Base-by-base conservation (phyloP, 2,329 filamentous ascomycete species). In the Pseudocercospora cruenta region DNA sequence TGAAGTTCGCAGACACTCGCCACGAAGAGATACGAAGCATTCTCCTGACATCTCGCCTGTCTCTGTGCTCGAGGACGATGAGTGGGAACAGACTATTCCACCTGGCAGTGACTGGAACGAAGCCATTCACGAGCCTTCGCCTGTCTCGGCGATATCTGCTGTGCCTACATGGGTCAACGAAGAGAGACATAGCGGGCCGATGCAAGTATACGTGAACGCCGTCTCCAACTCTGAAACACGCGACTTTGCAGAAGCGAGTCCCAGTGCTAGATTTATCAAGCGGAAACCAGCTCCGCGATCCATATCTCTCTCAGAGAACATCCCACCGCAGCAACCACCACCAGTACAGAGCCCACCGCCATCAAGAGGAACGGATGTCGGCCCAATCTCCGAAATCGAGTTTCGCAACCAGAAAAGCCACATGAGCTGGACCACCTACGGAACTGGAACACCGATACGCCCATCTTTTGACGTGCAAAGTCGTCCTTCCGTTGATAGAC, bases 351-450 rank as follows among this genome's bases (percentile, higher is more conserved):
- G 66, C 39, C 54, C 67, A 5, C 67, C 69, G 53, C 61, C 64
- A 36, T 66, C 64, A 53, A 58, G 67, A 65, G 66, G 45, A 28
- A 64, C 31, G n/a, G 59, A 70, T 16, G 43, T 22, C 24, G 47
- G 47, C 33, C 64, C 57, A 51, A 24, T 64, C 21, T 47, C n/a
- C 6, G 65, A 69, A 45, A 58, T 67, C 36, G 51, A 59, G 36
- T 31, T 65, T 61, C 68, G 33, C 31, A 63, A 69, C 19, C 67
- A 62, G 21, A 59, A 63, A 4, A 76, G 74, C 65, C 76, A 73
- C 65, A 77, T 78, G 71, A 77, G 75, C 65, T 78, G 76, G 76
- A 76, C 74, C 10, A 77, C 75, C 3, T 70, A 68, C 59, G 75
- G 51, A 72, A 45, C 63, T 69, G 60, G 67, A 39, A 58, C 67